Conservation (phyloP, 2,329 filamentous ascomycete genomes). For the Aurifilum marmelostoma region DNA sequence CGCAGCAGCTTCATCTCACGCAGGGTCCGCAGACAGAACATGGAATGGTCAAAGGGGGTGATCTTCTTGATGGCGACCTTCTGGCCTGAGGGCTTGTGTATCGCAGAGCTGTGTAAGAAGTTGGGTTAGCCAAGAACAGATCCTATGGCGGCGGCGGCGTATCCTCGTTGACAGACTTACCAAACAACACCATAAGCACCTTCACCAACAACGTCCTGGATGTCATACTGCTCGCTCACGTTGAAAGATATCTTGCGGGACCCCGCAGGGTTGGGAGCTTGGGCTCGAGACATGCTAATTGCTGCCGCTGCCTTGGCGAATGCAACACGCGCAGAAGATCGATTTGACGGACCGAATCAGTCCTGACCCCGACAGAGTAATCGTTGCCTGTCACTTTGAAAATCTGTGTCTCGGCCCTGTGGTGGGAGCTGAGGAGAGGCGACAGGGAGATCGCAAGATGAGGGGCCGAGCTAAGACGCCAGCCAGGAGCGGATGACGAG, state of each 20-base stretch:
- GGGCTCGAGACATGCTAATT: constrained; percentile 58
- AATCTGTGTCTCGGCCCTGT: background rate
- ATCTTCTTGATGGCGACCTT: constrained; percentile 99
- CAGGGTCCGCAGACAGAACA: constrained; percentile 95
- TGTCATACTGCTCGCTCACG: constrained; percentile 98
- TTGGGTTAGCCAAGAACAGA: constrained; percentile 8
- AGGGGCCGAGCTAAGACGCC: constrained; percentile 17
- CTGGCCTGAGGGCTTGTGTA: constrained; percentile 97
- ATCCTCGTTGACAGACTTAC: constrained; percentile 61
- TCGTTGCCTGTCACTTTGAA: constrained; percentile 15
- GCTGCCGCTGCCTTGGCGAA: background rate
- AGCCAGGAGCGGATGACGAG: constrained; percentile 18
- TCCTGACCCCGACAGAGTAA: constrained; percentile 10
- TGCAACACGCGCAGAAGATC: background rate
- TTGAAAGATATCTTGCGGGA: constrained; percentile 99
- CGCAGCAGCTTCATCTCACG: constrained; percentile 98
- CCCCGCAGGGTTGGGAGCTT: constrained; percentile 60
- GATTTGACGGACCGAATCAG: background rate
- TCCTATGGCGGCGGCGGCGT: background rate
- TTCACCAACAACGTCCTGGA: constrained; percentile 98
- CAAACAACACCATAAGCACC: constrained; percentile 98
- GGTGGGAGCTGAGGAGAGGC: constrained; percentile 2
- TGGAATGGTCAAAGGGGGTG: constrained; percentile 97
- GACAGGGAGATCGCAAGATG: constrained; percentile 6
- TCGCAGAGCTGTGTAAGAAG: constrained; percentile 70